A percentile compares a stretch with the other conserved stretches of the same genome.
phyloP scores from a whole-genome alignment of 2,329 filamentous ascomycete species.

The Magnaporthiopsis rhizophila region DNA sequence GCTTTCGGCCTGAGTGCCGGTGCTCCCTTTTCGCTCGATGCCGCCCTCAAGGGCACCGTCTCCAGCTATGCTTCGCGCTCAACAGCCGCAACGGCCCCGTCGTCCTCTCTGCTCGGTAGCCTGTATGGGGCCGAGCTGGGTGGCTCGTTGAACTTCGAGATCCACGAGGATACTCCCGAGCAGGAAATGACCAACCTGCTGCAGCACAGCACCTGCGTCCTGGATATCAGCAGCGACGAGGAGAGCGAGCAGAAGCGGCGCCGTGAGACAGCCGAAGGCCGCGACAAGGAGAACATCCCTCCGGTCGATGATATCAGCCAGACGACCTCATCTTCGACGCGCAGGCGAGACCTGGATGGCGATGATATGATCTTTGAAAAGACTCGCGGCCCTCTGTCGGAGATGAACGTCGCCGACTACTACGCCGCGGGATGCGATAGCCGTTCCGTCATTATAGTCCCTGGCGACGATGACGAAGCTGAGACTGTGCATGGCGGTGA shows the following conservation, averaged over 20 bases:
- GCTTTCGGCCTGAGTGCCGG: constrained; percentile 42
- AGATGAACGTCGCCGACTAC: constrained; percentile 60
- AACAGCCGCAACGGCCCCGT: constrained; percentile 20
- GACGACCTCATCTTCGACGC: constrained; percentile 33
- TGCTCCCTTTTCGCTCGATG: constrained; percentile 75
- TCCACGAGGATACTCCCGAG: constrained; percentile 85
- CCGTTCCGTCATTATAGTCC: constrained; percentile 51
- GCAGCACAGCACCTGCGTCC: constrained; percentile 77
- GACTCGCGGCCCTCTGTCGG: constrained; percentile 55
- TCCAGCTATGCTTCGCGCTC: constrained; percentile 46
- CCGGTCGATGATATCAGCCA: constrained; percentile 59
- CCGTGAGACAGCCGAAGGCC: constrained; percentile 47
- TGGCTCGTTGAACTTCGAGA: constrained; percentile 81
- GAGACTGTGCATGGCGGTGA: constrained; percentile 21
- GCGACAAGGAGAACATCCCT: constrained; percentile 90
- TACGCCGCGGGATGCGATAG: constrained; percentile 60
- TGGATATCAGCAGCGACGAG: constrained; percentile 88
- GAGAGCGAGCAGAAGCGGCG: constrained; percentile 52
- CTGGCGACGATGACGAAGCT: constrained; percentile 45
- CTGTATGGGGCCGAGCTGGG: constrained; percentile 33
- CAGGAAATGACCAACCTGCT: constrained; percentile 89
- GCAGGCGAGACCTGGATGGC: constrained; percentile 20
- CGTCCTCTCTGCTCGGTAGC: constrained; percentile 17
- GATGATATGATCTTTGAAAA: constrained; percentile 57
- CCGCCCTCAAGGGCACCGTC: constrained; percentile 71